Percentiles rank a stretch among this genome's conserved stretches.
Evolutionary conservation across 306 rosid species (phyloP).

Genomic region (Rosa chinensis): DNA sequence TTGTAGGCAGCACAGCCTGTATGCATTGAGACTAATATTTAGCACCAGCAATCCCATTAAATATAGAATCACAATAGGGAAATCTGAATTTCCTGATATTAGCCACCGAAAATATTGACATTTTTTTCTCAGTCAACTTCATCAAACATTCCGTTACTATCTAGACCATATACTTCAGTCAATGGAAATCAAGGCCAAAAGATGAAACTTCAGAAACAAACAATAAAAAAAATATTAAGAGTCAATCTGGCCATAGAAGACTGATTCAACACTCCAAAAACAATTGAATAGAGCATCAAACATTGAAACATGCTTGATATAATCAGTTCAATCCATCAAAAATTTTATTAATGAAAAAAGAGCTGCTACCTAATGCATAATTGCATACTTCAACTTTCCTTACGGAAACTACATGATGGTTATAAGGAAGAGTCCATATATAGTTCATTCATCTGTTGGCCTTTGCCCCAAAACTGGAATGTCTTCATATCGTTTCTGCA

Average conservation of each 20-base stretch:
- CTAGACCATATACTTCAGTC: not conserved
- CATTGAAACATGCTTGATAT: not conserved
- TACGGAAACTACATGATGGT: slow-evolving; percentile 8
- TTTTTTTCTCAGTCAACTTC: not conserved
- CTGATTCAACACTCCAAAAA: no score
- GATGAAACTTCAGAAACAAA: not conserved
- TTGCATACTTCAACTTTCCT: slow-evolving; percentile 34
- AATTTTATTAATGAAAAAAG: slow-evolving; percentile 52
- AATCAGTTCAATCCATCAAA: slow-evolving; percentile 5
- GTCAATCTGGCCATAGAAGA: not conserved
- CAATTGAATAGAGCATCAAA: no score
- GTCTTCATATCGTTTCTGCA: slow-evolving; percentile 61
- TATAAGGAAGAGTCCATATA: slow-evolving; percentile 5
- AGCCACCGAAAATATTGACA: not conserved
- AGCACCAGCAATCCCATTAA: not conserved
- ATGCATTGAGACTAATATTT: not conserved
- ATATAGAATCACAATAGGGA: not conserved
- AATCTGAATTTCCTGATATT: not conserved
- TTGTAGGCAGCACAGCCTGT: not conserved
- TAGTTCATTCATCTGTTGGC: slow-evolving; percentile 42
- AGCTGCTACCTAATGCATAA: slow-evolving; percentile 34
- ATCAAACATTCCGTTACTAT: not conserved
- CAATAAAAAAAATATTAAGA: not conserved
- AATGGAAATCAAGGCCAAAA: not conserved
- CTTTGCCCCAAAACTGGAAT: slow-evolving; percentile 58